A percentile compares a stretch with the other conserved stretches of the same genome.
phyloP scores from a whole-genome alignment of 2,329 filamentous ascomycete genomes.

The Scedosporium aurantiacum region DNA sequence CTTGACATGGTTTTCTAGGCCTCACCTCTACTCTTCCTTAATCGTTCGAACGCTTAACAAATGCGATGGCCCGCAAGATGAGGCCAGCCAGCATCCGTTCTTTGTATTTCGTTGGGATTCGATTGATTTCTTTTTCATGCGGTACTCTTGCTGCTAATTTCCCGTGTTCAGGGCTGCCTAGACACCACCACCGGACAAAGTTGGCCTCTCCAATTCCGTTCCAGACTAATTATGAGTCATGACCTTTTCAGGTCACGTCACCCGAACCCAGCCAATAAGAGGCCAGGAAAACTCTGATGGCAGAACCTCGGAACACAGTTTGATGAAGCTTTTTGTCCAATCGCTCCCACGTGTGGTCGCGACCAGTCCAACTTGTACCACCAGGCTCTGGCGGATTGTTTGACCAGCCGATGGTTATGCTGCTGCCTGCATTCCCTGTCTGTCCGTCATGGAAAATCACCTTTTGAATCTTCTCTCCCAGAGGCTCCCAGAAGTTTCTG shows the following conservation, averaged over 20 bases:
- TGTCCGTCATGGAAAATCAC: constrained; percentile 6
- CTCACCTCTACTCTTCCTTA: background rate
- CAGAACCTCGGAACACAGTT: background rate
- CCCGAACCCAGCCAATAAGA: background rate
- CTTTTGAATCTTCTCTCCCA: constrained; percentile 4
- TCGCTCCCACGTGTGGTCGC: background rate
- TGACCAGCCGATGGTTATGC: background rate
- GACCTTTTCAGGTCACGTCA: background rate
- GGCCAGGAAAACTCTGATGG: background rate
- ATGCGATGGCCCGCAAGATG: background rate
- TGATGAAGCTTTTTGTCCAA: background rate
- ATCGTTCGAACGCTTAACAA: background rate
- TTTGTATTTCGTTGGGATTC: background rate
- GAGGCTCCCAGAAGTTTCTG: background rate
- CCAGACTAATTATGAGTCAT: background rate
- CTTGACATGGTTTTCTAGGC: background rate
- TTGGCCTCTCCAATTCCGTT: background rate
- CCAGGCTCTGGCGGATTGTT: background rate
- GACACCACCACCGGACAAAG: background rate
- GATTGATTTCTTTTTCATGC: background rate
- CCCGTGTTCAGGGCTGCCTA: background rate
- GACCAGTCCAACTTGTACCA: background rate
- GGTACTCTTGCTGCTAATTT: background rate
- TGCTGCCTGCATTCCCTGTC: constrained; percentile 9
- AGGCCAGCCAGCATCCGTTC: background rate